phyloP scores from a whole-genome alignment of 495 filamentous ascomycete species.

The Penicillium soppii region DNA sequence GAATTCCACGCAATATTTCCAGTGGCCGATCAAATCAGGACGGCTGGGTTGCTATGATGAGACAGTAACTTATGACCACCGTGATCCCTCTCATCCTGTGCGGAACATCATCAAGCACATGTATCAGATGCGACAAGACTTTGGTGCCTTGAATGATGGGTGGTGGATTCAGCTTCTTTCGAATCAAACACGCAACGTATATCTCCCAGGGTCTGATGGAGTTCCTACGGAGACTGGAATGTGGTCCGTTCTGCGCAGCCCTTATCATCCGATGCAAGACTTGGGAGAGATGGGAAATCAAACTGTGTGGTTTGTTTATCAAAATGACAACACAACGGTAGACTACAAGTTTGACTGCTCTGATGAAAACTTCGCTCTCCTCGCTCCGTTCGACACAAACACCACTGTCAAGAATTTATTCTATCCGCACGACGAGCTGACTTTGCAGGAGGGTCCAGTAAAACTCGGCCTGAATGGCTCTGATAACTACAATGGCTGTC shows the following conservation, averaged over 20 bases:
- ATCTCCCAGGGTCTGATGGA: conserved; percentile 53
- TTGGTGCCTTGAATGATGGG: conserved; percentile 64
- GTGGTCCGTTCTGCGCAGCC: conserved; percentile 61
- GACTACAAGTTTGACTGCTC: conserved; percentile 62
- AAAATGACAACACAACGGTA: conserved; percentile 57
- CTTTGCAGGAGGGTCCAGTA: conserved; percentile 37
- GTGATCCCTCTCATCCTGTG: conserved; percentile 66
- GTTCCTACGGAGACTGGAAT: conserved; percentile 63
- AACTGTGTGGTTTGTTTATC: conserved; percentile 66
- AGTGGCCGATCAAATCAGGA: conserved; percentile 59
- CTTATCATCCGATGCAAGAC: conserved; percentile 52
- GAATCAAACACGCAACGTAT: conserved; percentile 54
- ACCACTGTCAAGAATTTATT: conserved; percentile 67
- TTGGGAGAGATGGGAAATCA: conserved; percentile 49
- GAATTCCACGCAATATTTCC: conserved; percentile 53
- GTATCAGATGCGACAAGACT: conserved; percentile 60
- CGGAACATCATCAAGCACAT: conserved; percentile 67
- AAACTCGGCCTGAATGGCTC: conserved; percentile 47
- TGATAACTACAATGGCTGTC: conserved; percentile 53
- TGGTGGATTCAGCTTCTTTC: conserved; percentile 59
- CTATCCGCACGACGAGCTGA: conserved; percentile 59
- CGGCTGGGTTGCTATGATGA: conserved; percentile 60
- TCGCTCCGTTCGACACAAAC: conserved; percentile 57
- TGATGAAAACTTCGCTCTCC: conserved; percentile 44
- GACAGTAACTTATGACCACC: conserved; percentile 60